Base-by-base conservation (phyloP, 2,329 filamentous ascomycete genomes). In the Hypoxylon sp. region DNA sequence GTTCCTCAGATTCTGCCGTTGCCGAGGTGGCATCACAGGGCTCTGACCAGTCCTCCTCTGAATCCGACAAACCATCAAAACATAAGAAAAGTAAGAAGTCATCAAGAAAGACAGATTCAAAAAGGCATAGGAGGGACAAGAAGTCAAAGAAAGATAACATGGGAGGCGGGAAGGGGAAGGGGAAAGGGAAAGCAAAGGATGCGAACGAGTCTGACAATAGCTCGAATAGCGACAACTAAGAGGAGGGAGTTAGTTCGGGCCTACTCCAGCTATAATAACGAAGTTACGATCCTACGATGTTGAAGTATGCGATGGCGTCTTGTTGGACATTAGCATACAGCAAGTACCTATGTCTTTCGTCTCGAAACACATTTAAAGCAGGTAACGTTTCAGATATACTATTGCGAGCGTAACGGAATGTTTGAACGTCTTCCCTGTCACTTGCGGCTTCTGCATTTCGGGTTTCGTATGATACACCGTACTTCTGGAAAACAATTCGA, bases 211-310 rank as follows among this genome's bases (percentile, higher is more conserved):
- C 63, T n/a, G 46, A 50, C 13, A 35, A 46, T 19, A 53, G 46
- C 35, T 66, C 57, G 4, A 57, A 66, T 4, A 37, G 35, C 31
- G 63, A 62, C 17, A 57, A 66, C 24, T 75, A 37, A 71, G 29
- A 10, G 19, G 11, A 11, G 1, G 9, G 11, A 9, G 48, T 14
- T 29, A 9, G 8, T 52, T 26, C 5, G 10, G 10, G 11, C 2
- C 44, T 26, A 26, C 19, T 24, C 24, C 11, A 14, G 19, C 26
- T 5, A 13, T 5, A 39, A 26, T 26, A 5, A 26, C 5, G 24
- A 26, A 26, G 24, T 26, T 26, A 26, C 24, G 24, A 26, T 26
- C 3, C 5, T 26, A 26, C 5, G 24, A 26, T 26, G 5, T 5
- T 26, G 24, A 3, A 3, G 24, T 26, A 26, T 26, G 5, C 24